Evolutionary conservation across 257 asterid species (phyloP).

Genomic region (Oldenlandia corymbosa): DNA sequence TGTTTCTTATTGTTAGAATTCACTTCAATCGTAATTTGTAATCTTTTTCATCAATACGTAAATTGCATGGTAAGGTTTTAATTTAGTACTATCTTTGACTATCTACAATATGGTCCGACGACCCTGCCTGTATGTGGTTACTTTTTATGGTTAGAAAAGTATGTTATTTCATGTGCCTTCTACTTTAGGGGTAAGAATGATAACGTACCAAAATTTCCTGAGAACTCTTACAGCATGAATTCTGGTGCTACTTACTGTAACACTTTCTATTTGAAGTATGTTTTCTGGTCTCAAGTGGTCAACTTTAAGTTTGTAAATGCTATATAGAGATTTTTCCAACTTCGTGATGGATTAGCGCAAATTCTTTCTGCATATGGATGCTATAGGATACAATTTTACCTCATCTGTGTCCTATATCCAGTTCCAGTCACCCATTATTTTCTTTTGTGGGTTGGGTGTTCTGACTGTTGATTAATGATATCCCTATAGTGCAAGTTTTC

Average conservation of each 20-base stretch:
- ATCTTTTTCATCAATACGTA: no score
- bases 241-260: background rate
- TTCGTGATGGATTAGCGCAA: no score
- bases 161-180: no score
- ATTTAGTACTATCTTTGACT: background rate
- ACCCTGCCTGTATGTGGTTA: background rate
- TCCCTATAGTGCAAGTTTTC: background rate
- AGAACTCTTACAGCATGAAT: background rate
- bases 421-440: background rate
- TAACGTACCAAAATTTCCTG: no score
- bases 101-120: no score
- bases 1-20: background rate
- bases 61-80: no score
- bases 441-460: background rate
- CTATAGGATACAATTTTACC: no score
- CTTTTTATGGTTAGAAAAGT: background rate
- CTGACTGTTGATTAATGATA: background rate
- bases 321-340: background rate
- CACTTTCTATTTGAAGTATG: background rate
- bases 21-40: background rate
- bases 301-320: background rate
- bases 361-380: no score
- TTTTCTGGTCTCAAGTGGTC: background rate
- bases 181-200: no score
- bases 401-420: no score